Evolutionary conservation across 2,329 filamentous ascomycete species (phyloP), one percentile per base, ranked within the genome.

Genomic region (Ceratocystis albifundus): DNA sequence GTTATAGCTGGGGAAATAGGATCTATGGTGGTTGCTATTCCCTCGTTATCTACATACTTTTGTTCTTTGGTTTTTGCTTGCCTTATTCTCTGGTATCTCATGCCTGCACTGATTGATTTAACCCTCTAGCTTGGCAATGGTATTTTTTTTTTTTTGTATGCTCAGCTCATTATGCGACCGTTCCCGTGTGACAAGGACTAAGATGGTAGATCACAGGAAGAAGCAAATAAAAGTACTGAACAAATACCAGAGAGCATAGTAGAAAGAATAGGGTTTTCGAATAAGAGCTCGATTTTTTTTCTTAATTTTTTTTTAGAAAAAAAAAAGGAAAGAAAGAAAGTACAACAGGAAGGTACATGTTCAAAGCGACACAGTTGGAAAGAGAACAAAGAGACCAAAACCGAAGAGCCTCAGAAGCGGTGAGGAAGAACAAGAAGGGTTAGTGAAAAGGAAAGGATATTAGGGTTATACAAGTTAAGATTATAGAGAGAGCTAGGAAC

Each of bases 101-200:
- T 25, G 32, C 55, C 28, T 32, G 6, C 6, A 4, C 28, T 32
- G 25, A 28, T 15, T 55, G 20, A 28, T 20, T 53, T 53, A 32
- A 32, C 30, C 30, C 30, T 53, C 48, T 55, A 63, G 61, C 61
- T 48, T 45, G 44, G 41, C 41, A 50, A 36, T 28, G 41, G 48
- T 28, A 36, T 32, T 57, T 6, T 36, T 20, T 6, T 36, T 20
- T 36, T 59, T 41, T 41, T 3, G 25, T n/a, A 30, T 36, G 55
- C 55, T 59, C 28, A 59, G 55, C 17, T 59, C 55, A 59, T 36
- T 59, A 28, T 59, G 55, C 17, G 55, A 59, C 36, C 55, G 55
- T 32, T 32, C 30, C 55, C 32, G 55, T 15, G 55, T 32, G 59
- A 62, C n/a, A 45, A 28, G 7, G n/a, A 12, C 59, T 62, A 45